These are phyloP conservation scores for Primulina huaijiensis DNA, from an alignment of 257 asterid genomes.

Conservation along the genomic window DNA sequence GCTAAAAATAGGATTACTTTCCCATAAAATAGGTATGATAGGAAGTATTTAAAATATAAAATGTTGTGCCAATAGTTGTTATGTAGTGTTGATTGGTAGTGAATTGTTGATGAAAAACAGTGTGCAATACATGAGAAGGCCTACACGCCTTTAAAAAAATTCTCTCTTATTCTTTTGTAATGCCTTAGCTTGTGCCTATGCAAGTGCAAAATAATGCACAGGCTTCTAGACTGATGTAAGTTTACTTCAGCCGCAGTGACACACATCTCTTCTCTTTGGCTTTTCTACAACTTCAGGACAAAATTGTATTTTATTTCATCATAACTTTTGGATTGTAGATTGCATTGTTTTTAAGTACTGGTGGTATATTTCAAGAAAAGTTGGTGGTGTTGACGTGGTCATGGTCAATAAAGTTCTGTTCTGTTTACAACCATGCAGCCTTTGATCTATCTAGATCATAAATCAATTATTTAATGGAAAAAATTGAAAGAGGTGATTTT, in stretches of 20 bases:
- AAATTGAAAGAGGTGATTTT: conserved; percentile 16
- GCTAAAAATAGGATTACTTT: not conserved
- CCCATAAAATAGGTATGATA: not conserved
- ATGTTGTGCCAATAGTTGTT: not conserved
- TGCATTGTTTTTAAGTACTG: not conserved
- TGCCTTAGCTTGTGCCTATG: not conserved
- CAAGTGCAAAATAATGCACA: not conserved
- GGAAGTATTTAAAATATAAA: not conserved
- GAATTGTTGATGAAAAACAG: not conserved
- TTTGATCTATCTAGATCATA: conserved; percentile 4
- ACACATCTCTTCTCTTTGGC: not conserved
- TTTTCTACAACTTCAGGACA: not conserved
- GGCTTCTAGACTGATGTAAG: not conserved
- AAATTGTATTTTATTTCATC: not conserved
- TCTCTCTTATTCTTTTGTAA: not conserved
- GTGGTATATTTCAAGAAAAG: not conserved
- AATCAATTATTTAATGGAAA: conserved; percentile 12
- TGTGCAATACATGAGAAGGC: not conserved
- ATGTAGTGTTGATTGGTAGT: not conserved
- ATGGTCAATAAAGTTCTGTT: not conserved
- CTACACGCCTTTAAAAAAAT: not conserved
- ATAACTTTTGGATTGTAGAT: not conserved
- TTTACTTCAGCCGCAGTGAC: not conserved
- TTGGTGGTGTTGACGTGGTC: not conserved
- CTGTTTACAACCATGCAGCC: conserved; percentile 16